Conservation (phyloP, 805 yeast genomes). For the Clavispora fructus region DNA sequence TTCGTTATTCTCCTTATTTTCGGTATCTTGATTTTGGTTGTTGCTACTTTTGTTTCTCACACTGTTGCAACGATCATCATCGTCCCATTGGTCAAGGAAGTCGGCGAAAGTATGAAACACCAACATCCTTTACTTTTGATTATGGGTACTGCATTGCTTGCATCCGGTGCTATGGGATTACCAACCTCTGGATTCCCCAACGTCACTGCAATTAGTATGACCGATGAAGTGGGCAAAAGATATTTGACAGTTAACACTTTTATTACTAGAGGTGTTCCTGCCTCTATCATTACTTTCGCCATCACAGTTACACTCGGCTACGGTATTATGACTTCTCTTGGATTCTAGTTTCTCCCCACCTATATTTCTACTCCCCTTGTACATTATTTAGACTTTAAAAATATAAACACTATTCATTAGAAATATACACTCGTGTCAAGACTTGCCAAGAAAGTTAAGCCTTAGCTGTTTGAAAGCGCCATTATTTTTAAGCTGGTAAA, state of each 20-base stretch:
- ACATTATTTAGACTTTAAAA: neutral
- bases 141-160: constrained; percentile 38
- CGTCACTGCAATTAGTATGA: constrained; percentile 40
- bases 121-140: constrained; percentile 36
- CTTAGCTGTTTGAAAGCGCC: constrained; percentile 29
- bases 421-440: neutral
- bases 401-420: neutral
- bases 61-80: constrained; percentile 41
- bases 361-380: neutral
- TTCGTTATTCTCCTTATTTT: constrained; percentile 73
- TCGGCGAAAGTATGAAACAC: constrained; percentile 31
- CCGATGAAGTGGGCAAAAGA: constrained; percentile 37
- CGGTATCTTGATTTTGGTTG: constrained; percentile 35
- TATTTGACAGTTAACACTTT: constrained; percentile 38
- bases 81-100: constrained; percentile 37
- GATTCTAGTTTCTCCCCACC: neutral
- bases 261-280: constrained; percentile 40
- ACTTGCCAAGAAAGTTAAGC: constrained; percentile 25
- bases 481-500: constrained; percentile 23
- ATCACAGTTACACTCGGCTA: constrained; percentile 35
- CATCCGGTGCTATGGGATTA: constrained; percentile 43
- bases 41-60: constrained; percentile 42
- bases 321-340: constrained; percentile 28
- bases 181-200: constrained; percentile 43
- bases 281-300: constrained; percentile 32